Evolutionary conservation across 169 alveolate species (phyloP).

Genomic region (Plasmodium knowlesi): DNA sequence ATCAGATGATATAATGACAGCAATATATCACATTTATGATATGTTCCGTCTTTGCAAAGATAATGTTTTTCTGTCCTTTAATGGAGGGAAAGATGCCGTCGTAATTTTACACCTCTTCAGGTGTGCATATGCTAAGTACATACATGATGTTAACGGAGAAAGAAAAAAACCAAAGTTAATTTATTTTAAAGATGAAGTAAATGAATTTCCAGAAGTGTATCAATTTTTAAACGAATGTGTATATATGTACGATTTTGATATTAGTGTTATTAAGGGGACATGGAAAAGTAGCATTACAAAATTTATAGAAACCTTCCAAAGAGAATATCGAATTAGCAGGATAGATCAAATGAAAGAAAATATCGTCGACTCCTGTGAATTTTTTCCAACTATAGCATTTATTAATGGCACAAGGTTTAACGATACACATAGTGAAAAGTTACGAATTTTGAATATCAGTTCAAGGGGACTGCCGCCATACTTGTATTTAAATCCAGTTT

Average conservation of each 20-base stretch:
- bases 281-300: constrained; percentile 51
- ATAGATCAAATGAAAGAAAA: constrained; percentile 11
- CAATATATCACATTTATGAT: constrained; percentile 64
- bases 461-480: constrained; percentile 75
- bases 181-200: constrained; percentile 55
- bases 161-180: constrained; percentile 51
- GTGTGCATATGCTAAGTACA: constrained; percentile 75
- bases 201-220: constrained; percentile 69
- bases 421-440: constrained; percentile 48
- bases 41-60: constrained; percentile 70
- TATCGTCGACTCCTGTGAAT: background rate
- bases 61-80: constrained; percentile 83
- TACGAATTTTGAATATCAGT: constrained; percentile 67
- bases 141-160: constrained; percentile 27
- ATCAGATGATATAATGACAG: constrained; percentile 59
- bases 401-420: constrained; percentile 67
- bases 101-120: constrained; percentile 81
- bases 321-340: background rate
- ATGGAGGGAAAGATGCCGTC: constrained; percentile 87
- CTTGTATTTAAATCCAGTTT: constrained; percentile 77
- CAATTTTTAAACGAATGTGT: constrained; percentile 72
- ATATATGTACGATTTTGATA: constrained; percentile 52
- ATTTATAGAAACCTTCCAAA: constrained; percentile 41
- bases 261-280: constrained; percentile 58
- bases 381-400: constrained; percentile 35